Evolutionary conservation across 257 asterid genomes (phyloP).

Genomic region (Jaltomata sinuosa): DNA sequence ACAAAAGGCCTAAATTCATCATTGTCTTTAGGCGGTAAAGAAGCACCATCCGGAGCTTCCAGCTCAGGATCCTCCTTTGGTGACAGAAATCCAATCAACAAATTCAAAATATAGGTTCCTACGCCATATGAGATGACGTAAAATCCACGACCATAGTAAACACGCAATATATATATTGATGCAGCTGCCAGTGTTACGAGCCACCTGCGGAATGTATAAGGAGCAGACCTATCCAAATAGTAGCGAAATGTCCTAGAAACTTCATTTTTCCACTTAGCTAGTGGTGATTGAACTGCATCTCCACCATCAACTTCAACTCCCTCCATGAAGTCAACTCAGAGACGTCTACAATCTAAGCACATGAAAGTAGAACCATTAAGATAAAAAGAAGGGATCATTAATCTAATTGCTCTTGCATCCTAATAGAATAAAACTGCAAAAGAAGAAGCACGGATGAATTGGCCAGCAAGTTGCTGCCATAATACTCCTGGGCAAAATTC

Average conservation of each 20-base stretch:
- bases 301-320: conserved; percentile 19
- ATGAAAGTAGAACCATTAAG: not conserved
- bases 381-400: not conserved
- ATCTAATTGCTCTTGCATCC: not conserved
- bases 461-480: not conserved
- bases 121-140: conserved; percentile 49
- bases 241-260: conserved; percentile 33
- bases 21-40: conserved; percentile 34
- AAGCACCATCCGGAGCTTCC: conserved; percentile 48
- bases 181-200: conserved; percentile 48
- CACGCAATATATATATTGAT: conserved; percentile 40
- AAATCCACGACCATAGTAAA: conserved; percentile 38
- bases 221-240: conserved; percentile 50
- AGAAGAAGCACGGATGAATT: not conserved
- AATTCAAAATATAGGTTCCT: conserved; percentile 49
- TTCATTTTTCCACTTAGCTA: conserved; percentile 45
- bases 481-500: not conserved
- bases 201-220: conserved; percentile 43
- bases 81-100: conserved; percentile 58
- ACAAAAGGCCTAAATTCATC: conserved; percentile 47
- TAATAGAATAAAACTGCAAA: not conserved
- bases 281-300: conserved; percentile 19
- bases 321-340: conserved; percentile 22
- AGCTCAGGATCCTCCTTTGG: conserved; percentile 56
- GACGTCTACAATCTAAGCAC: not conserved